These are phyloP conservation scores for Xerocomellus amylosporus DNA, from an alignment of 768 basidiomycete genomes.

Conservation along the genomic window DNA sequence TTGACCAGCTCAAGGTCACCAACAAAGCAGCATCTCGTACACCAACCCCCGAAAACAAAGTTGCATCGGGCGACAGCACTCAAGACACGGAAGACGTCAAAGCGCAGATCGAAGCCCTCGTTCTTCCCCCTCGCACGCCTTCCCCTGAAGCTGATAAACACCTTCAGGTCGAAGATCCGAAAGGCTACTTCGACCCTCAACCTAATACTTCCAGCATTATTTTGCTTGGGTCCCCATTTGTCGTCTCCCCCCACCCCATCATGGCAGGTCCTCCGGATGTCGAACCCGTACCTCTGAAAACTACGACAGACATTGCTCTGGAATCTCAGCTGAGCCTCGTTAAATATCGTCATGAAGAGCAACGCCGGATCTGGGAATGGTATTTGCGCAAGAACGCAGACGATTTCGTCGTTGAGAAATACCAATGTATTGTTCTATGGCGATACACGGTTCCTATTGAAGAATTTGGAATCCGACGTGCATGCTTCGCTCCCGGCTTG, in stretches of 20 bases:
- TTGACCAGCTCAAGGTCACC: slow-evolving; percentile 12
- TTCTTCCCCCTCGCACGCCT: slow-evolving; percentile 41
- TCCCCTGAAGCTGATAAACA: slow-evolving; percentile 30
- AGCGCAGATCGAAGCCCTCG: slow-evolving; percentile 61
- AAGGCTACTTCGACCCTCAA: slow-evolving; percentile 45
- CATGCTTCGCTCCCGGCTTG: slow-evolving; percentile 74
- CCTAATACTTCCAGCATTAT: slow-evolving; percentile 29
- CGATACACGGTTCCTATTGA: slow-evolving; percentile 76
- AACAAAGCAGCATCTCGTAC: slow-evolving; percentile 24
- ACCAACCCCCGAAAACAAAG: slow-evolving; percentile 29
- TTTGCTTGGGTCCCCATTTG: slow-evolving; percentile 30
- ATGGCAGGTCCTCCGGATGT: slow-evolving; percentile 33
- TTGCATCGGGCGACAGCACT: slow-evolving; percentile 7
- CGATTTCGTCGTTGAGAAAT: slow-evolving; percentile 88
- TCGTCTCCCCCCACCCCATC: slow-evolving; percentile 33
- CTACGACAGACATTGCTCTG: slow-evolving; percentile 63
- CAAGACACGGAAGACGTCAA: slow-evolving; percentile 51
- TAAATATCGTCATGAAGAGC: slow-evolving; percentile 82
- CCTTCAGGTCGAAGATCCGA: slow-evolving; percentile 30
- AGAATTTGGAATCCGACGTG: slow-evolving; percentile 62
- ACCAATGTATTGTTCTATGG: slow-evolving; percentile 82
- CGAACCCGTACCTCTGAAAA: slow-evolving; percentile 50
- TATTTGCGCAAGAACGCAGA: slow-evolving; percentile 83
- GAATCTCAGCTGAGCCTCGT: slow-evolving; percentile 70
- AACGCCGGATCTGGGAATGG: slow-evolving; percentile 93